A percentile compares a stretch with the other conserved stretches of the same genome.
phyloP scores from a whole-genome alignment of 1,284 basidiomycete genomes.

The Austroboletus novae-zelandiae region DNA sequence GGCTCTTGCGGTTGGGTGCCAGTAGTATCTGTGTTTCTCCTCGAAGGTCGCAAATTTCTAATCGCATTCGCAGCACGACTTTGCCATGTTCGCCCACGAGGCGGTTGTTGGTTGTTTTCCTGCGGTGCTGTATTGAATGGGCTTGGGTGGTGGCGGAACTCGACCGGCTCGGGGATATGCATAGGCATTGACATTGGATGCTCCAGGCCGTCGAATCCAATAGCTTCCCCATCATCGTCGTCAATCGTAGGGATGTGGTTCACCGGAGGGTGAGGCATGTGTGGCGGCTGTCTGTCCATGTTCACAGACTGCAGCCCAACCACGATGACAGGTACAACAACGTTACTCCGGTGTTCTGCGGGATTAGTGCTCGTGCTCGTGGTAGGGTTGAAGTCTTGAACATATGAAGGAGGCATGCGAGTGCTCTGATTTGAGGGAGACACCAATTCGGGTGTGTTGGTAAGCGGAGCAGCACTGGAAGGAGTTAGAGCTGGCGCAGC shows the following conservation, averaged over 20 bases:
- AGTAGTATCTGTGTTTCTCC: conserved; percentile 28
- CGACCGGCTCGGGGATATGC: conserved; percentile 28
- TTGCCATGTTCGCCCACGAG: conserved; percentile 42
- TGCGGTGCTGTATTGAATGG: conserved; percentile 12
- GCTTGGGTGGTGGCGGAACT: conserved; percentile 16
- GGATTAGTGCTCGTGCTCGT: conserved; percentile 5
- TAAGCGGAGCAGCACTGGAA: conserved; percentile 4
- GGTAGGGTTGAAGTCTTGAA: conserved; percentile 11
- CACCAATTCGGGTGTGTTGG: conserved; percentile 17
- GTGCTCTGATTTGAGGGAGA: conserved; percentile 1
- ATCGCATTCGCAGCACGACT: conserved; percentile 55
- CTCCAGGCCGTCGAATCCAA: conserved; percentile 26
- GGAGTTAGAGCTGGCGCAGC: conserved; percentile 6
- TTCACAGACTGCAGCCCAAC: conserved; percentile 76
- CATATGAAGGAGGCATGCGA: conserved; percentile 7
- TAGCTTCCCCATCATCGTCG: conserved; percentile 27
- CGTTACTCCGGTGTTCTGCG: conserved; percentile 32
- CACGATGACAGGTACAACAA: conserved; percentile 76
- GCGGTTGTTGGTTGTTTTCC: conserved; percentile 17
- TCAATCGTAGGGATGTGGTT: conserved; percentile 14
- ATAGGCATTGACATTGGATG: conserved; percentile 26
- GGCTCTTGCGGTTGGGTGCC: conserved; percentile 30
- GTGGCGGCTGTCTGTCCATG: conserved; percentile 36
- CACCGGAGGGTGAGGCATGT: conserved; percentile 14
- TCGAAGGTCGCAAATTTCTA: conserved; percentile 50